Conservation (phyloP, 768 basidiomycete species). For the Boletus rufocinnamomeus region DNA sequence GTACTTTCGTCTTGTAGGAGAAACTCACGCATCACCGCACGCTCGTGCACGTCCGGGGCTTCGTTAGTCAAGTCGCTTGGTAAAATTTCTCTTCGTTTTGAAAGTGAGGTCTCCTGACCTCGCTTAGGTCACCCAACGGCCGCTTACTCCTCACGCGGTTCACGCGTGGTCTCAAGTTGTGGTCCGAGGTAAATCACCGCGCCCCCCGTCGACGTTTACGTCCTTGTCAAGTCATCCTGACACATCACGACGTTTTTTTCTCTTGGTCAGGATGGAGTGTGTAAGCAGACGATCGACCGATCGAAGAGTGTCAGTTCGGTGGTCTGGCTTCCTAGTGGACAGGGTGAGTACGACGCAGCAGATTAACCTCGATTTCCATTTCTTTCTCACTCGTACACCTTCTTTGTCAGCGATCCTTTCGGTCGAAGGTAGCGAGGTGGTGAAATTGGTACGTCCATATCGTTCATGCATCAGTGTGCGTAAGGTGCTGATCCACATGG, state of each 20-base stretch:
- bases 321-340: constrained; percentile 50
- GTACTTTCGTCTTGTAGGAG: constrained; percentile 34
- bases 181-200: constrained; percentile 43
- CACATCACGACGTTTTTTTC: not conserved
- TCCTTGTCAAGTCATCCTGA: not conserved
- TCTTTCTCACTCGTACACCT: not conserved
- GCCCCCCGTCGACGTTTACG: not conserved
- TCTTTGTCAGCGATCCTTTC: constrained; percentile 46
- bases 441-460: constrained; percentile 40
- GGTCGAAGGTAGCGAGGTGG: constrained; percentile 49
- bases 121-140: constrained; percentile 48
- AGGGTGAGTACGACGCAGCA: constrained; percentile 34
- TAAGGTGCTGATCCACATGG: not conserved
- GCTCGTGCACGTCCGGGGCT: constrained; percentile 51
- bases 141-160: constrained; percentile 48
- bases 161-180: constrained; percentile 49
- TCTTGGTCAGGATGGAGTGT: constrained; percentile 46
- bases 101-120: not conserved
- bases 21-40: constrained; percentile 43
- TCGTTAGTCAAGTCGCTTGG: constrained; percentile 58
- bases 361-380: not conserved
- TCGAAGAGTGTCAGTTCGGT: constrained; percentile 45
- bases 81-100: constrained; percentile 7
- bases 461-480: not conserved
- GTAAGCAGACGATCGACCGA: constrained; percentile 50